Evolutionary conservation across 345 rosid genomes (phyloP), one percentile per base, ranked within the genome.

Genomic region (Populus ilicifolia): DNA sequence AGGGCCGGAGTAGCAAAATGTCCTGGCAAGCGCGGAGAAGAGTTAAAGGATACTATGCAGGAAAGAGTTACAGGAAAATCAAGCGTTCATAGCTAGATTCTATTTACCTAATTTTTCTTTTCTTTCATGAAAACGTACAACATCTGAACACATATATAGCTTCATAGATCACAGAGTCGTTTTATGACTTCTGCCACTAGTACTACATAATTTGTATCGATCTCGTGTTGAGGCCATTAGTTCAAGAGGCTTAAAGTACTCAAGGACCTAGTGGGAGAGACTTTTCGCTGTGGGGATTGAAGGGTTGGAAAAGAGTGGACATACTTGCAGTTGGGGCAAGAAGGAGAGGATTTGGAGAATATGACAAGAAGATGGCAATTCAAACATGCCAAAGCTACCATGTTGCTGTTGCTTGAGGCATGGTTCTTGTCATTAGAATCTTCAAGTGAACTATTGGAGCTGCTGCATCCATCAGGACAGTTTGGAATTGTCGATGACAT

Each of bases 251-350:
- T 85, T 30, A 84, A 72, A 46, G 89, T 87, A 48, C 54, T 43
- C 8, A 67, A 65, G 44, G 82, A 67, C 61, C 73, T 81, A 13
- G 75, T 25, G 66, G 80, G 41, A 3, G 81, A 67, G 71, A 56
- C 33, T 69, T 73, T 78, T 12, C 77, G 76, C 5, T 62, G 79
- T 67, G 81, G 80, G 33, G 75, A 1, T 73, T 79, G 83, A 2
- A 69, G 63, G 43, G 73, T 4, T 18, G 86, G 79, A 50, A 85
- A 83, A 10, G 88, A 82, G 85, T 87, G 90, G 29, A 87, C 71
- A 70, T 74, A 85, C 81, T 87, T 87, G 90, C 90, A 87, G 35
- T 87, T 87, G 2, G 90, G 90, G 75, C 90, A 87, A 39, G 88
- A 79, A 62, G 88, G 90, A 35, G 86, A 82, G 4, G 90, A 79